These are phyloP conservation scores for Zarea fungicola DNA, from an alignment of 2,329 filamentous ascomycete species.

Conservation along the genomic window DNA sequence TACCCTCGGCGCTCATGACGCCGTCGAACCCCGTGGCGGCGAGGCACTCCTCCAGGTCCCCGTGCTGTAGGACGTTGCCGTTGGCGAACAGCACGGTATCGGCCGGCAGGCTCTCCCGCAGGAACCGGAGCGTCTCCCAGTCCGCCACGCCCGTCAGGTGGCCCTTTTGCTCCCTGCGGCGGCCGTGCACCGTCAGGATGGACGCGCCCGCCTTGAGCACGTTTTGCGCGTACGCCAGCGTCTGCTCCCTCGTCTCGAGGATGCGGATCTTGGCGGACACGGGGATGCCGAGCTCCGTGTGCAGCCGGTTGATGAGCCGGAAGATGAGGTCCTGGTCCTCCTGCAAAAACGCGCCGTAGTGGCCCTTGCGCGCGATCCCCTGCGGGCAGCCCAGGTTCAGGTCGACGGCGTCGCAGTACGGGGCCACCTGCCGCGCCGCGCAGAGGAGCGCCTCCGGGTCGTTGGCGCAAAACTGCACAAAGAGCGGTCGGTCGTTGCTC, in stretches of 20 bases:
- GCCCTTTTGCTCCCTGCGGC: slow-evolving; percentile 86
- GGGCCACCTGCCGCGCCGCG: slow-evolving; percentile 72
- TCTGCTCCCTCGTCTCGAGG: slow-evolving; percentile 79
- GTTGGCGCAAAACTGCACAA: slow-evolving; percentile 96
- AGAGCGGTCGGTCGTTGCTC: slow-evolving; percentile 75
- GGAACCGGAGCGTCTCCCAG: slow-evolving; percentile 77
- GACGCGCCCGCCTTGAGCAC: slow-evolving; percentile 84
- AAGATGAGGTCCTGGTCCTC: slow-evolving; percentile 84
- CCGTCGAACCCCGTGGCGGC: slow-evolving; percentile 82
- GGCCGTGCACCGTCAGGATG: slow-evolving; percentile 87
- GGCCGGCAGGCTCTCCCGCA: slow-evolving; percentile 74
- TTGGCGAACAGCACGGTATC: slow-evolving; percentile 97
- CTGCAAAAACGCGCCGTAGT: slow-evolving; percentile 92
- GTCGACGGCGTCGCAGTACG: slow-evolving; percentile 92
- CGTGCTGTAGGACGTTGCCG: slow-evolving; percentile 81
- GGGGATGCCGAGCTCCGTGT: slow-evolving; percentile 71
- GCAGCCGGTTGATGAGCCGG: slow-evolving; percentile 75
- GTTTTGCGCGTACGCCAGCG: slow-evolving; percentile 82
- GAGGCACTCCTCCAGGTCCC: slow-evolving; percentile 72
- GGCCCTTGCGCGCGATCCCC: slow-evolving; percentile 84
- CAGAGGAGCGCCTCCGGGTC: slow-evolving; percentile 72
- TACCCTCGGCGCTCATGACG: slow-evolving; percentile 94
- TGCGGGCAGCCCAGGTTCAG: slow-evolving; percentile 95
- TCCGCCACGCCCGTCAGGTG: slow-evolving; percentile 92
- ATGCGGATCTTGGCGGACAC: slow-evolving; percentile 95